A percentile compares a stretch with the other conserved stretches of the same genome.
Evolutionary conservation across 208 protist genomes (phyloP).

Genomic region (Crithidia mellificae): DNA sequence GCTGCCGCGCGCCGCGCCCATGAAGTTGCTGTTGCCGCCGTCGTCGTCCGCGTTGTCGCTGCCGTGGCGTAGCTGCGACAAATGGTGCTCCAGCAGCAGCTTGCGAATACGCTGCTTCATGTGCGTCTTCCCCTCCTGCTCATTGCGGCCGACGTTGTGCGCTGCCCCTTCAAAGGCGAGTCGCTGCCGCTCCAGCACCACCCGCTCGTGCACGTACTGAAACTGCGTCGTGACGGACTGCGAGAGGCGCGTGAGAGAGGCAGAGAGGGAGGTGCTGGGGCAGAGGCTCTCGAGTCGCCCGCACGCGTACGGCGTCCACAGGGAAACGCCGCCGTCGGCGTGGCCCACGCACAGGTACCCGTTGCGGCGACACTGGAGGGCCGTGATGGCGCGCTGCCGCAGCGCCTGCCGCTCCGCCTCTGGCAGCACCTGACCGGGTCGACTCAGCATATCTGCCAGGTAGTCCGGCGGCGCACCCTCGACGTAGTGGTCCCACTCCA

Average conservation of each 20-base stretch:
- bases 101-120: slow-evolving; percentile 47
- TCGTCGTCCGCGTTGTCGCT: neutral
- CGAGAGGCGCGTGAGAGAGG: slow-evolving; percentile 42
- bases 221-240: slow-evolving; percentile 56
- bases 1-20: no score
- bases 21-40: neutral
- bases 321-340: slow-evolving; percentile 62
- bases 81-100: slow-evolving; percentile 44
- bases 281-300: slow-evolving; percentile 70
- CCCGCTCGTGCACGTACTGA: slow-evolving; percentile 34
- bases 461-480: slow-evolving; percentile 56
- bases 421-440: slow-evolving; percentile 39
- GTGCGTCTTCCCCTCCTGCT: slow-evolving; percentile 27
- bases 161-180: slow-evolving; percentile 32
- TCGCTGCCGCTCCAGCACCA: slow-evolving; percentile 44
- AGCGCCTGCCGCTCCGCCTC: slow-evolving; percentile 39
- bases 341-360: slow-evolving; percentile 68
- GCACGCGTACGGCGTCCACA: slow-evolving; percentile 73
- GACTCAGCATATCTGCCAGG: slow-evolving; percentile 45
- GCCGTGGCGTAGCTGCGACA: slow-evolving; percentile 25
- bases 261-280: slow-evolving; percentile 43
- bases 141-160: slow-evolving; percentile 8
- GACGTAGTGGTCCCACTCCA: slow-evolving; percentile 65
- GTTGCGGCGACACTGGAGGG: slow-evolving; percentile 62
- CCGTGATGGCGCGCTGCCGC: slow-evolving; percentile 41